Evolutionary conservation across 1,284 basidiomycete genomes (phyloP), one percentile per base, ranked within the genome.

Genomic region (Trametes pubescens): DNA sequence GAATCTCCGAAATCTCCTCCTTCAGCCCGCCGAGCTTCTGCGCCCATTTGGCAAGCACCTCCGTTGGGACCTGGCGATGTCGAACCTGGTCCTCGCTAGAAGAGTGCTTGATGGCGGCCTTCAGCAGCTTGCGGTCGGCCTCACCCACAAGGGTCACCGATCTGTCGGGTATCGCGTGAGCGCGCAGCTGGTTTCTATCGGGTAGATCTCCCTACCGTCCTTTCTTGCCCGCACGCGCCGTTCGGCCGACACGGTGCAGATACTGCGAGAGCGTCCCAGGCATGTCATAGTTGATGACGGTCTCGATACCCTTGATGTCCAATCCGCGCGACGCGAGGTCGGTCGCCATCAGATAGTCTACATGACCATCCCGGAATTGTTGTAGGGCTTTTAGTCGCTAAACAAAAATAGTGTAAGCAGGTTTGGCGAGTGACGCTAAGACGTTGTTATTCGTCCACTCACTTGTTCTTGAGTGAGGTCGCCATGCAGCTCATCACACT

Each of bases 231-330:
- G 97, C 97, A 77, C 97, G 91, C 22, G 97, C 97, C 40, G 97
- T 99, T 77, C 97, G 88, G 71, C 97, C 97, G 26, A 99, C 96
- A 64, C 97, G 92, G 78, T 99, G 97, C 40, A 98, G 84, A 79
- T 99, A 99, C 73, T 96, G 95, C 13, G 95, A 90, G 46, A 98
- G 83, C 73, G 97, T 94, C 21, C 88, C 87, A 4, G 97, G 96
- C 96, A 99, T 98, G 77, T 99, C 96, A 75, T 96, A 98, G 78
- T 99, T 99, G 75, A 98, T 95, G 62, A 99, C 95, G 0, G 95
- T 96, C 74, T 98, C 93, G n/a, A 98, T 92, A 21, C 96, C 96
- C 73, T 96, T 97, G 81, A 99, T 98, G 80, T 99, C 96, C 35
- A 99, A 84, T 78, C 96, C 96, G 71, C 96, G 91, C 65, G 95